Evolutionary conservation across 1,139 yeast species (phyloP), one percentile per base, ranked within the genome.

Genomic region (Debaryomyces udenii): DNA sequence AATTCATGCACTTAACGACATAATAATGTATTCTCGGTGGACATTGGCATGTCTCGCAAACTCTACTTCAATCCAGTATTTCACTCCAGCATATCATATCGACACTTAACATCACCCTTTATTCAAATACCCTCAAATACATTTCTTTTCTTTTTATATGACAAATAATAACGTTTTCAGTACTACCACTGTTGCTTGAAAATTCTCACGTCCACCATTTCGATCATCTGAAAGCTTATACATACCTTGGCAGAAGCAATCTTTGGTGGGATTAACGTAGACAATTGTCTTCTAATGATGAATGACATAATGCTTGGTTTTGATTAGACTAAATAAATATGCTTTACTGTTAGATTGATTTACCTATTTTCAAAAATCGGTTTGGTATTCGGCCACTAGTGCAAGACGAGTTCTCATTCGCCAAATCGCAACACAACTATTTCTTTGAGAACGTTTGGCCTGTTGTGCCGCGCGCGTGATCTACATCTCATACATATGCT

Each of bases 201-300:
- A 33, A 26, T 33, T 33, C 37, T 33, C 30, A 33, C 6, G 30
- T 9, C 9, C 10, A 24, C 23, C 26, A n/a, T 22, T 27, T 20
- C 31, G 9, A 20, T 37, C 23, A 20, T 37, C 23, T 29, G 24
- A 35, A 33, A 26, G 16, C 9, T 9, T 22, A 30, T 26, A 84
- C 91, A 63, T 80, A 86, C 94, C 72, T 83, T 80, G 43, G 96
- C 94, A 51, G 98, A 90, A 46, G 96, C 97, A 65, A 93, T 84
- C 94, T 93, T 93, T 66, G 99, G 99, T 60, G 99, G 99, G 64
- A 93, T 90, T 75, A 93, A 80, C 61, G 98, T 86, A 56, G 98
- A 90, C 70, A 93, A 80, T 63, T 86, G 86, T 76, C 97, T 91
- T 84, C 87, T 90, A 65, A 81, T 77, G 70, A 90, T 78, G 76